Evolutionary conservation across 371 early-diverging fungal species (phyloP).

Genomic region (Syncephalastrum racemosum): DNA sequence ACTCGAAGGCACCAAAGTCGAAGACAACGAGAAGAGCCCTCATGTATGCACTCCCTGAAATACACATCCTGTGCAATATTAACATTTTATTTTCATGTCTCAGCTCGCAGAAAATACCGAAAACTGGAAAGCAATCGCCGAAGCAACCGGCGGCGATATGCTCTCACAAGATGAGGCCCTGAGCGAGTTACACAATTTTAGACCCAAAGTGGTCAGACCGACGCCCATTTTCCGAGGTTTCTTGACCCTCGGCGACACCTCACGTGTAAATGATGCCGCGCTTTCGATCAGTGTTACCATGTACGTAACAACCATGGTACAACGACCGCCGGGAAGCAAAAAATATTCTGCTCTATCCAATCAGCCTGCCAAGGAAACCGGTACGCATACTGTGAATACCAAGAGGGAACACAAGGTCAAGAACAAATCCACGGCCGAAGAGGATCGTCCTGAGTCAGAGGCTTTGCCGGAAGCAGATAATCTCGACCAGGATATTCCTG

Average conservation of each 20-base stretch:
- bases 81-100: not conserved
- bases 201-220: constrained; percentile 54
- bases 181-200: constrained; percentile 44
- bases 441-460: constrained; percentile 24
- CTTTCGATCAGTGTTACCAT: constrained; percentile 56
- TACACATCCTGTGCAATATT: not conserved
- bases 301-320: constrained; percentile 56
- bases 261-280: constrained; percentile 26
- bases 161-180: not conserved
- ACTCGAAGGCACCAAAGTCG: too few relatives aligned
- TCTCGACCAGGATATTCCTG: constrained; percentile 11
- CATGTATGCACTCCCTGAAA: too few relatives aligned
- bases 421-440: not conserved
- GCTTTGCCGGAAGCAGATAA: constrained; percentile 21
- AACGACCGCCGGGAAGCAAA: constrained; percentile 50
- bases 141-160: not conserved
- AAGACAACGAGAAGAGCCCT: too few relatives aligned
- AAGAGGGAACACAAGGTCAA: not conserved
- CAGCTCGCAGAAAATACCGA: not conserved
- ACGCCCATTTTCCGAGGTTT: constrained; percentile 58
- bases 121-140: not conserved
- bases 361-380: constrained; percentile 18
- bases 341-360: constrained; percentile 64
- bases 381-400: constrained; percentile 3
- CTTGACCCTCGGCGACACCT: constrained; percentile 55